Conservation (phyloP, 352 stramenopile genomes). For the Phytophthora megakarya region DNA sequence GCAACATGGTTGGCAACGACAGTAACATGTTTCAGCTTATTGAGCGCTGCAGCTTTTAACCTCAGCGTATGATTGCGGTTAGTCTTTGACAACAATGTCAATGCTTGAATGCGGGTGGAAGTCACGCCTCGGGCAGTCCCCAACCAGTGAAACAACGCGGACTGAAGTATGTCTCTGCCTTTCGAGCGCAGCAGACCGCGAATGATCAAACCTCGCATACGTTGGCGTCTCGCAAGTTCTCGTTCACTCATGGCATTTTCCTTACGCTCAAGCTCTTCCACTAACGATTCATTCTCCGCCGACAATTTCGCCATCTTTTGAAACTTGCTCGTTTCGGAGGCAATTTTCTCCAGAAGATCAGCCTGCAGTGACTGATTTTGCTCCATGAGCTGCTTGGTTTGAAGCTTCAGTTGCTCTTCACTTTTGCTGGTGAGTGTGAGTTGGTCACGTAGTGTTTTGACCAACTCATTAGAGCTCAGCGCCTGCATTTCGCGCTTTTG, state of each 20-base stretch:
- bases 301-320: conserved; percentile 70
- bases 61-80: conserved; percentile 14
- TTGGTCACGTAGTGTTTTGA: conserved; percentile 62
- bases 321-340: conserved; percentile 64
- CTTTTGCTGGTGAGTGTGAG: conserved; percentile 56
- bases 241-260: conserved; percentile 42
- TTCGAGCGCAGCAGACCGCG: conserved; percentile 45
- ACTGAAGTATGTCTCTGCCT: conserved; percentile 30
- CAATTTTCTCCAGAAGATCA: conserved; percentile 75
- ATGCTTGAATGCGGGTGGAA: conserved; percentile 14
- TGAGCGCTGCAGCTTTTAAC: conserved; percentile 35
- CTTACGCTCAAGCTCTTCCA: conserved; percentile 55
- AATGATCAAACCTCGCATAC: conserved; percentile 35
- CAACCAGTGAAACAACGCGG: conserved; percentile 33
- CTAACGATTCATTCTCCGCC: conserved; percentile 60
- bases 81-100: conserved; percentile 24
- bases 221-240: conserved; percentile 30
- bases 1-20: conserved; percentile 3
- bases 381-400: conserved; percentile 72
- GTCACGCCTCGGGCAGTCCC: conserved; percentile 24
- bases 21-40: conserved; percentile 22
- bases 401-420: conserved; percentile 72
- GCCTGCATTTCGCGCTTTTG: conserved; percentile 68
- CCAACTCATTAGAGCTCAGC: conserved; percentile 51
- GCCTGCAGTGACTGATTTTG: conserved; percentile 69